These are phyloP conservation scores for Colletotrichum karsti DNA, from an alignment of 2,329 filamentous ascomycete genomes.

Conservation along the genomic window DNA sequence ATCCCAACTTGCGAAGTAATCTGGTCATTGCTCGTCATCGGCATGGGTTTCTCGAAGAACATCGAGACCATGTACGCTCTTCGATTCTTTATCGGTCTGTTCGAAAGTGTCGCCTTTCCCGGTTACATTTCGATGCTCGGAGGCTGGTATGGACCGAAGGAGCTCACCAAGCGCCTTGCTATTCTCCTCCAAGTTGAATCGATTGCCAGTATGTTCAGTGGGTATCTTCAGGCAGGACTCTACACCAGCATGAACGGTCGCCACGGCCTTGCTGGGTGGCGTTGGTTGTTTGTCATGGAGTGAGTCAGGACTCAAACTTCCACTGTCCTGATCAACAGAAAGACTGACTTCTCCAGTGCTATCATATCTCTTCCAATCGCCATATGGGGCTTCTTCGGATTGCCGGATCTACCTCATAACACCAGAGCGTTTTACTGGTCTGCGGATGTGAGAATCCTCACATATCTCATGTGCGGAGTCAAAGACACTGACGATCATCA, in stretches of 20 bases:
- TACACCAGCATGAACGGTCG: constrained; percentile 47
- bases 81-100: constrained; percentile 52
- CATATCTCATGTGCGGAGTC: neutral
- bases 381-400: constrained; percentile 31
- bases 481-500: neutral
- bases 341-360: constrained; percentile 26
- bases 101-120: constrained; percentile 42
- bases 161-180: constrained; percentile 58
- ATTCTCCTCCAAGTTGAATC: constrained; percentile 59
- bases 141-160: constrained; percentile 48
- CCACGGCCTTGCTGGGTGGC: constrained; percentile 43
- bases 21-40: constrained; percentile 30
- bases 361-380: constrained; percentile 33
- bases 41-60: constrained; percentile 33
- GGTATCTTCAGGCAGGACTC: constrained; percentile 63
- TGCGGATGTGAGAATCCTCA: neutral
- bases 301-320: too few relatives aligned
- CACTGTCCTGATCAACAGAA: too few relatives aligned
- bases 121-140: constrained; percentile 45
- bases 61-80: constrained; percentile 44
- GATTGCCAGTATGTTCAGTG: constrained; percentile 63
- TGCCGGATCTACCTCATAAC: constrained; percentile 31
- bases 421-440: constrained; percentile 29
- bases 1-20: constrained; percentile 36
- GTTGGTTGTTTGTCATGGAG: constrained; percentile 51